These are phyloP conservation scores for Eremothecium cymbalariae DNA, from an alignment of 1,139 yeast species.

Conservation along the genomic window DNA sequence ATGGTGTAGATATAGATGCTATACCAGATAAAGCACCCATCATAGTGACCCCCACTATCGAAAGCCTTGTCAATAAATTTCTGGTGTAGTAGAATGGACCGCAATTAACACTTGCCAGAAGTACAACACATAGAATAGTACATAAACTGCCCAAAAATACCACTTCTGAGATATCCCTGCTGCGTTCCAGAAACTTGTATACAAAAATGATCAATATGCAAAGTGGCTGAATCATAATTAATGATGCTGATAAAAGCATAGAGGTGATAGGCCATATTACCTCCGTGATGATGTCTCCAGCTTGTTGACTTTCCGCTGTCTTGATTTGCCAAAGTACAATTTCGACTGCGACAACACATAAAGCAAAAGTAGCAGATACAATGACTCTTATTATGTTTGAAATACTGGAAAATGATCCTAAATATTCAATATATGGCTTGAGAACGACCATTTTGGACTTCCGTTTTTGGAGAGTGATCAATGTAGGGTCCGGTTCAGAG, in stretches of 20 bases:
- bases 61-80: conserved; percentile 48
- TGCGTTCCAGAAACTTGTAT: conserved; percentile 31
- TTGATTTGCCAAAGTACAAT: conserved; percentile 30
- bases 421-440: conserved; percentile 27
- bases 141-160: conserved; percentile 19
- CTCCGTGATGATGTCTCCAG: conserved; percentile 19
- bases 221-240: conserved; percentile 31
- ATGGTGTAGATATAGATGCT: conserved; percentile 67
- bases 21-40: conserved; percentile 68
- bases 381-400: conserved; percentile 17
- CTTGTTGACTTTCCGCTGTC: conserved; percentile 18
- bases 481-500: conserved; percentile 1
- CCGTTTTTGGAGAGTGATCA: too few relatives aligned
- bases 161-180: conserved; percentile 21
- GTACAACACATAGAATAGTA: conserved; percentile 18
- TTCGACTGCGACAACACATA: conserved; percentile 26
- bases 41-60: conserved; percentile 62
- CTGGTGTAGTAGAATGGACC: conserved; percentile 34
- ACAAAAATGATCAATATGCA: conserved; percentile 27
- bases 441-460: too few relatives aligned
- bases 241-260: conserved; percentile 15
- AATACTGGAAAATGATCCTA: conserved; percentile 23
- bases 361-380: conserved; percentile 26
- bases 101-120: conserved; percentile 15
- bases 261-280: conserved; percentile 27